Percentiles rank a stretch among this genome's conserved stretches.
Evolutionary conservation across 2,329 filamentous ascomycete genomes (phyloP).

Genomic region (Botrytis deweyae): DNA sequence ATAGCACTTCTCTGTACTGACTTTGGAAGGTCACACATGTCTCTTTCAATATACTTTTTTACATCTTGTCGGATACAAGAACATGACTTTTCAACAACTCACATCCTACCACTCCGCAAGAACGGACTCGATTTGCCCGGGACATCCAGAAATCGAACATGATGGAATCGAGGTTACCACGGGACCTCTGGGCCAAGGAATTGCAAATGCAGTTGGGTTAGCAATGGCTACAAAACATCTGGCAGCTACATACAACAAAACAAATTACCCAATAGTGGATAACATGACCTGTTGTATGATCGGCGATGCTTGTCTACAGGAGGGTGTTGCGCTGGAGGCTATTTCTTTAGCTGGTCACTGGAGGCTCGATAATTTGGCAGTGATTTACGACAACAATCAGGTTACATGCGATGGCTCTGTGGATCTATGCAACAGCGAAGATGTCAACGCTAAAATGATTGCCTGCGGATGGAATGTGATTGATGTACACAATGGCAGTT

Average conservation of each 20-base stretch:
- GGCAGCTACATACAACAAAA: conserved; percentile 48
- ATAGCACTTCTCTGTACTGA: conserved; percentile 3
- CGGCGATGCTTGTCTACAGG: conserved; percentile 51
- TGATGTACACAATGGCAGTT: conserved; percentile 47
- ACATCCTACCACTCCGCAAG: conserved; percentile 47
- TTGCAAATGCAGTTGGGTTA: conserved; percentile 52
- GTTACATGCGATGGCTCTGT: conserved; percentile 51
- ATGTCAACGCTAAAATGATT: conserved; percentile 50
- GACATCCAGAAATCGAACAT: conserved; percentile 51
- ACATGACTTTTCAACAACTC: conserved; percentile 49
- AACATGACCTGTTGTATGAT: conserved; percentile 51
- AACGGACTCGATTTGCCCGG: conserved; percentile 42
- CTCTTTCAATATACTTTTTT: conserved; percentile 48
- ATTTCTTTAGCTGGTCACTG: conserved; percentile 50
- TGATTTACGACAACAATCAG: conserved; percentile 55
- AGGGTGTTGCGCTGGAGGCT: conserved; percentile 51
- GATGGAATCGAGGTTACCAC: conserved; percentile 53
- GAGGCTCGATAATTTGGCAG: conserved; percentile 48
- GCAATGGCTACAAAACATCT: conserved; percentile 52
- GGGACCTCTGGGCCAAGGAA: conserved; percentile 51
- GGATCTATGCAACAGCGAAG: conserved; percentile 48
- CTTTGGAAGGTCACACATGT: conserved; percentile 44
- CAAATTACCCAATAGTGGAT: conserved; percentile 44
- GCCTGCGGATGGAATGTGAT: conserved; percentile 51
- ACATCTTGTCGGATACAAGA: conserved; percentile 47